Evolutionary conservation across 116 monocot species (phyloP).

Genomic region (Trichopus zeylanicus): DNA sequence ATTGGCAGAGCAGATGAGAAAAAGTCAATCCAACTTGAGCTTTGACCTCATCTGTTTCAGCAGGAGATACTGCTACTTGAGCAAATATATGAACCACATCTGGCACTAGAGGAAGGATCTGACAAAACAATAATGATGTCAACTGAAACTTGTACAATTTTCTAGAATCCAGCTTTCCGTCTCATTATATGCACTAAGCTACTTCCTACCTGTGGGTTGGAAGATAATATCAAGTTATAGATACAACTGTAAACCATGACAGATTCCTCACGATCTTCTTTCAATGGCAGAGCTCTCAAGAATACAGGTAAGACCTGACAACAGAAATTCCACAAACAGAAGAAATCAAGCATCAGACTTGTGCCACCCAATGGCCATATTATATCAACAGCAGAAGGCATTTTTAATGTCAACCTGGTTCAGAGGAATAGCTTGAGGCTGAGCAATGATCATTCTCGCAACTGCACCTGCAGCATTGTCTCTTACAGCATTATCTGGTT

Average conservation of each 20-base stretch:
- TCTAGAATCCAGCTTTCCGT: neutral
- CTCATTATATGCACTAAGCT: neutral
- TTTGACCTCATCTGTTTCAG: constrained; percentile 71
- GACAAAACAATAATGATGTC: constrained; percentile 3
- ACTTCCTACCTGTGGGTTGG: constrained; percentile 49
- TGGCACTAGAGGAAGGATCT: constrained; percentile 82
- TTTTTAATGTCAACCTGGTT: too few species aligned
- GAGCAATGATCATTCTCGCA: constrained; percentile 93
- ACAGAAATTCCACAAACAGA: too few species aligned
- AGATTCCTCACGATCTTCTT: constrained; percentile 88
- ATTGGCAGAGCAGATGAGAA: constrained; percentile 66
- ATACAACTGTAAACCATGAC: constrained; percentile 71
- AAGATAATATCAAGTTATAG: constrained; percentile 62
- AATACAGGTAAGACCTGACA: constrained; percentile 90
- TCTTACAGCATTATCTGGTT: constrained; percentile 77
- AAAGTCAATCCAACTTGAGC: constrained; percentile 56
- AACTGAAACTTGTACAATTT: neutral
- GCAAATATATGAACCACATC: constrained; percentile 71
- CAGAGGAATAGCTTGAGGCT: constrained; percentile 81
- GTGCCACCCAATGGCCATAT: too few species aligned
- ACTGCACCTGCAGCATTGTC: constrained; percentile 97
- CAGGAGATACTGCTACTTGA: constrained; percentile 58
- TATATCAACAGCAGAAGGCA: too few species aligned
- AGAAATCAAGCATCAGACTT: too few species aligned
- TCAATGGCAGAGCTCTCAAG: constrained; percentile 84